Conservation (phyloP, 2,329 filamentous ascomycete genomes). For the Metarhizium humberi region DNA sequence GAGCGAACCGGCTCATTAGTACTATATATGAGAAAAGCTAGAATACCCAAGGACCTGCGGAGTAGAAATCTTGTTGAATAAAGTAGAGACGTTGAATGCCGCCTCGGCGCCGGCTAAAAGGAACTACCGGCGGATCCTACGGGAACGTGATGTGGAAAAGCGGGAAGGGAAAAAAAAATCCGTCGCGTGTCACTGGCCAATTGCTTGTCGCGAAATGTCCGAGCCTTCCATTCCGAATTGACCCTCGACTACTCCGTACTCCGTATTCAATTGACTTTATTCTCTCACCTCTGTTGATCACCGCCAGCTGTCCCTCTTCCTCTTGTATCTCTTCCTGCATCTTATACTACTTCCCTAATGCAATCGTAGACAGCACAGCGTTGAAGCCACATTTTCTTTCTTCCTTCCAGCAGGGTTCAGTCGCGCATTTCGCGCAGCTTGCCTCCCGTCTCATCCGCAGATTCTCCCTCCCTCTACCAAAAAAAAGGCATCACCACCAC, state of each 20-base stretch:
- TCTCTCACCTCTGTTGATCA: neutral
- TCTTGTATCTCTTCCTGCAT: neutral
- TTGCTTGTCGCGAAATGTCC: neutral
- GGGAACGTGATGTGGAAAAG: no score
- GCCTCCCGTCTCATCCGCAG: neutral
- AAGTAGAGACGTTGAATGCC: no score
- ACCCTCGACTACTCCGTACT: neutral
- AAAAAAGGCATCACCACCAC: neutral
- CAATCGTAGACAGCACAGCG: neutral
- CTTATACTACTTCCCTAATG: neutral
- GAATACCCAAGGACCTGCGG: no score
- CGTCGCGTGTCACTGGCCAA: neutral
- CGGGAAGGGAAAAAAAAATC: no score
- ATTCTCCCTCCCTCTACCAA: neutral
- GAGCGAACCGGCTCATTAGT: no score
- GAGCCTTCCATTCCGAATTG: neutral
- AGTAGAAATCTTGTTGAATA: no score
- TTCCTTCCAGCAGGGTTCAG: neutral
- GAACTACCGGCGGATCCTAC: no score
- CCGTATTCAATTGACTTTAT: neutral
- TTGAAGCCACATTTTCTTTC: neutral
- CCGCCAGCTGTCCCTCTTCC: neutral
- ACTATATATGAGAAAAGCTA: no score
- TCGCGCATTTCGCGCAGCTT: neutral
- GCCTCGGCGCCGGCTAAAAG: no score